A percentile compares a stretch with the other conserved stretches of the same genome.
These are phyloP conservation scores for Botrytis aclada DNA, from an alignment of 2,329 filamentous ascomycete genomes.

Conservation along the genomic window DNA sequence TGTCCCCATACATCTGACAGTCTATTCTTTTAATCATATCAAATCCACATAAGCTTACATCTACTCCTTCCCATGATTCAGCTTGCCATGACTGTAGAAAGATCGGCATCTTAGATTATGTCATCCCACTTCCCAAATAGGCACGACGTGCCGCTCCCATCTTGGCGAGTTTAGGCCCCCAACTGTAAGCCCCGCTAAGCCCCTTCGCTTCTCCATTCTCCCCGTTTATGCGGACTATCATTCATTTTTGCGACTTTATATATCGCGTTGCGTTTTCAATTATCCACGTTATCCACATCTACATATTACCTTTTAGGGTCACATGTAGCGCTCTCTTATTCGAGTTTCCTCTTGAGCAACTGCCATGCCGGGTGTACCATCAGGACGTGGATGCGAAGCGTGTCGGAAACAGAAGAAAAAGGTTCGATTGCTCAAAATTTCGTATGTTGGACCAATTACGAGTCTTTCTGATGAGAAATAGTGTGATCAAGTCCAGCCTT, in stretches of 20 bases:
- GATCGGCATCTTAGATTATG: slow-evolving; percentile 1
- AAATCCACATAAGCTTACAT: slow-evolving; percentile 3
- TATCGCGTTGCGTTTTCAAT: not conserved
- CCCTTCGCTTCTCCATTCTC: not conserved
- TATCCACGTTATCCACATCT: not conserved
- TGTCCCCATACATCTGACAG: not conserved
- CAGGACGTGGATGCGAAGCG: slow-evolving; percentile 49
- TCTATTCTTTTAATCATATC: not conserved
- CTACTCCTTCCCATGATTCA: not conserved
- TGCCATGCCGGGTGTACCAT: slow-evolving; percentile 51
- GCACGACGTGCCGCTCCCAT: not conserved
- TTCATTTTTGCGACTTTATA: not conserved
- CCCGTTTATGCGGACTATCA: too few species aligned
- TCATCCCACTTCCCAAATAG: slow-evolving; percentile 1
- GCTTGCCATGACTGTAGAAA: not conserved
- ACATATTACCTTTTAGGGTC: not conserved
- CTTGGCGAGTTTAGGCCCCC: not conserved
- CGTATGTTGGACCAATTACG: not conserved
- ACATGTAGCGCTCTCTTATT: not conserved
- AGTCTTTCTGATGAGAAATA: not conserved
- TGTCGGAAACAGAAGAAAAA: slow-evolving; percentile 54
- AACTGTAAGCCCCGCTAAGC: not conserved
- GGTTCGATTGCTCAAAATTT: slow-evolving; percentile 36
- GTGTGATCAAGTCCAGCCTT: not conserved
- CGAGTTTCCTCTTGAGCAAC: not conserved